Evolutionary conservation across 2,329 filamentous ascomycete genomes (phyloP), one percentile per base, ranked within the genome.

Genomic region (Calonectria leucothoes): DNA sequence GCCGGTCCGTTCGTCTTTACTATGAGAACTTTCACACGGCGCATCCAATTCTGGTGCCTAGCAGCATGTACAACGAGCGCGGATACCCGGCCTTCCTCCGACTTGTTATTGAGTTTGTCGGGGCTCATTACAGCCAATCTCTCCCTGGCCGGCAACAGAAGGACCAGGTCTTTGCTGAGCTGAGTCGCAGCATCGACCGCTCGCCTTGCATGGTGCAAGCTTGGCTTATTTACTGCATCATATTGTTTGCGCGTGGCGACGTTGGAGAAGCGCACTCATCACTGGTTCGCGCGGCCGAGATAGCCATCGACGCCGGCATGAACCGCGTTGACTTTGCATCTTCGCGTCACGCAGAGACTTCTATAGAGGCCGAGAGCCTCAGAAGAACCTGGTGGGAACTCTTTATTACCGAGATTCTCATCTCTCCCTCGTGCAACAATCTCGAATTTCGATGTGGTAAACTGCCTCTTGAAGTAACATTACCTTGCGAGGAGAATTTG

Each of bases 311-410:
- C 1, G 52, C 78, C 5, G 77, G 77, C 1, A 65, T 79, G 68
- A 65, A 79, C 27, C 74, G 37, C 0, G 69, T 65, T 0, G 73
- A 77, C 7, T 79, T 76, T 42, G 63, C 76, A 0, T 61, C 75
- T 1, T 69, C 77, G 0, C 69, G 48, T 6, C 63, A 76, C 15
- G 14, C 39, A 0, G 59, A 48, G 17, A n/a, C n/a, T 29, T 75
- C 73, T 0, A 72, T 79, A 3, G 74, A 77, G 14, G 59, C 37
- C 17, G 77, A 79, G 23, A 79, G 77, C 17, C 33, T 79, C 1
- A 76, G 77, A 8, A 72, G 77, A 23, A 79, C 77, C 0, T 79
- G 77, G 77, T 79, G 77, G 77, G 77, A 79, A 11, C 76, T 79
- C 7, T 78, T 74, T 3, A 69, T 78, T 0, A 79, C 77, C 0